These are phyloP conservation scores for Ogataea saltuana DNA, from an alignment of 805 yeast genomes.

Conservation along the genomic window DNA sequence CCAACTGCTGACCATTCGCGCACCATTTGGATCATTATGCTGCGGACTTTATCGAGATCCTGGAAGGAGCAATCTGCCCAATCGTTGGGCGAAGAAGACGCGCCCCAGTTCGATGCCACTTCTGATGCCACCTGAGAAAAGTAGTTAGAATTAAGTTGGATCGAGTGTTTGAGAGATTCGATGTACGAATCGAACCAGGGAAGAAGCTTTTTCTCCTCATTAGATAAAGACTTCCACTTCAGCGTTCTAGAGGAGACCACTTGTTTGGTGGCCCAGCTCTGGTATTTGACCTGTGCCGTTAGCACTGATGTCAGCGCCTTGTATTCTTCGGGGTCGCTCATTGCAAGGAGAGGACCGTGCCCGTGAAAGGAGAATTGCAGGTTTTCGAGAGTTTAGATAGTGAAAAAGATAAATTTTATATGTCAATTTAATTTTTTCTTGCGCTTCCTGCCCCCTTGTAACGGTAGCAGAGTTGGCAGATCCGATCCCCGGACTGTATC, in stretches of 20 bases:
- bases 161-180: slow-evolving; percentile 41
- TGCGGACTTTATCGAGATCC: slow-evolving; percentile 59
- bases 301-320: slow-evolving; percentile 35
- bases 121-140: slow-evolving; percentile 42
- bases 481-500: too few species aligned
- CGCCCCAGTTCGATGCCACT: slow-evolving; percentile 55
- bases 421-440: too few species aligned
- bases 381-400: background rate
- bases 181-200: slow-evolving; percentile 53
- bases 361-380: background rate
- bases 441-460: too few species aligned
- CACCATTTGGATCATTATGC: slow-evolving; percentile 55
- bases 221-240: slow-evolving; percentile 39
- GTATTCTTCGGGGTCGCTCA: slow-evolving; percentile 28
- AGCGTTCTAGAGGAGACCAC: slow-evolving; percentile 35
- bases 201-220: slow-evolving; percentile 43
- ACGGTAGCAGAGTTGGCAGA: too few species aligned
- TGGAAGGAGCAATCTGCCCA: slow-evolving; percentile 45
- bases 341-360: background rate
- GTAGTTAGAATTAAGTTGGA: slow-evolving; percentile 47
- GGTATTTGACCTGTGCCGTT: slow-evolving; percentile 36
- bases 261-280: slow-evolving; percentile 36
- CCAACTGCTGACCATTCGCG: slow-evolving; percentile 68
- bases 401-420: too few species aligned
- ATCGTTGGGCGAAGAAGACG: slow-evolving; percentile 32